These are phyloP conservation scores for Wickerhamomyces alni DNA, from an alignment of 805 yeast species.

Conservation along the genomic window DNA sequence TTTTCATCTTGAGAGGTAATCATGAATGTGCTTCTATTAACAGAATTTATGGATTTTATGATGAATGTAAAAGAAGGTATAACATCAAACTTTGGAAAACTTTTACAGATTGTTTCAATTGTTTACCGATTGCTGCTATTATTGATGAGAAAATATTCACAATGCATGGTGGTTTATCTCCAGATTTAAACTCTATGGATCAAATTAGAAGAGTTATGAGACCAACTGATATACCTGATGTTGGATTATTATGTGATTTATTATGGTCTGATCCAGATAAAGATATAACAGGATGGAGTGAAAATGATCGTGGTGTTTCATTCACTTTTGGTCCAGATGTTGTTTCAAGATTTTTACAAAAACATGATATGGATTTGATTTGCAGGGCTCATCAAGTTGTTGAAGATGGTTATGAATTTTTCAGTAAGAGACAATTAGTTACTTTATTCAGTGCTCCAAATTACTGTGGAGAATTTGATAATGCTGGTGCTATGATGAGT, in stretches of 20 bases:
- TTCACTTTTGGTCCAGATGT: slow-evolving; percentile 99
- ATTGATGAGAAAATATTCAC: slow-evolving; percentile 97
- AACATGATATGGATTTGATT: slow-evolving; percentile 95
- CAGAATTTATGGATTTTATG: slow-evolving; percentile 96
- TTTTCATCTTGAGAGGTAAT: slow-evolving; percentile 93
- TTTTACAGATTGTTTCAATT: slow-evolving; percentile 96
- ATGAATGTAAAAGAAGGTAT: slow-evolving; percentile 97
- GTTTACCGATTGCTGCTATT: slow-evolving; percentile 97
- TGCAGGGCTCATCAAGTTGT: slow-evolving; percentile 99
- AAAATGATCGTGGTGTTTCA: slow-evolving; percentile 97
- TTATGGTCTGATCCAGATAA: slow-evolving; percentile 99
- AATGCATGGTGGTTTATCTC: slow-evolving; percentile 98
- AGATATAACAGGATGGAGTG: slow-evolving; percentile 98
- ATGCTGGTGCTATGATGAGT: slow-evolving; percentile 99
- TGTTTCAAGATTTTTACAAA: slow-evolving; percentile 90
- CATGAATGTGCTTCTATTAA: slow-evolving; percentile 98
- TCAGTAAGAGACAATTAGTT: slow-evolving; percentile 91
- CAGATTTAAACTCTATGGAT: slow-evolving; percentile 96
- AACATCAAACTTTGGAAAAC: slow-evolving; percentile 98
- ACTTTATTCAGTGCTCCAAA: slow-evolving; percentile 96
- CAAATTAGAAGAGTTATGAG: slow-evolving; percentile 98
- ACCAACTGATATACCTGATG: slow-evolving; percentile 98
- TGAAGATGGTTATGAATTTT: slow-evolving; percentile 97
- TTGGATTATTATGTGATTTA: slow-evolving; percentile 91
- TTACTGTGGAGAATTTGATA: slow-evolving; percentile 98